Conservation (phyloP, 2,329 filamentous ascomycete genomes). For the Claviceps sp. region DNA sequence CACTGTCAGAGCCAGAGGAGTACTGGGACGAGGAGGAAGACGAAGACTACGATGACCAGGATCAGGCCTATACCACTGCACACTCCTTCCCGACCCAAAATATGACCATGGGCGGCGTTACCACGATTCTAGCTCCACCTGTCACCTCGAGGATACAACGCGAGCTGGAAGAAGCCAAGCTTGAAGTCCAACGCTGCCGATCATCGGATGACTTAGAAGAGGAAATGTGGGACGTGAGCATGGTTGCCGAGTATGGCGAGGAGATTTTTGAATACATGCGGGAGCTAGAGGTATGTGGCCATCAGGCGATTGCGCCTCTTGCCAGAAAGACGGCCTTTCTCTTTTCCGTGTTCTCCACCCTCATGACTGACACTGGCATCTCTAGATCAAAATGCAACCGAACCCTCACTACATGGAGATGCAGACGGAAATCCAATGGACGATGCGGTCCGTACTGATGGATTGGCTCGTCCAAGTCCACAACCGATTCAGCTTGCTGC, state of each 20-base stretch:
- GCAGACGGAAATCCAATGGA: conserved; percentile 97
- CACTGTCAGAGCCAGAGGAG: conserved; percentile 42
- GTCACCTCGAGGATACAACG: conserved; percentile 53
- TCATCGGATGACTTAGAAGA: conserved; percentile 70
- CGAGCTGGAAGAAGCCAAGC: conserved; percentile 55
- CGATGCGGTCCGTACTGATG: conserved; percentile 93
- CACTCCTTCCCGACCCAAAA: conserved; percentile 62
- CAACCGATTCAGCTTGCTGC: conserved; percentile 75
- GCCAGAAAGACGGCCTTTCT: background rate
- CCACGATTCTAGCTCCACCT: conserved; percentile 56
- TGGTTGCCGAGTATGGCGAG: conserved; percentile 93
- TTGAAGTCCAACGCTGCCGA: conserved; percentile 55
- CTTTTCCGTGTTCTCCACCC: background rate
- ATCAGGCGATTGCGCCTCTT: background rate
- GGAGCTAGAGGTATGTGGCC: conserved; percentile 61
- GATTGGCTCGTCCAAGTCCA: conserved; percentile 98
- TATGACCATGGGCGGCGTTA: conserved; percentile 36
- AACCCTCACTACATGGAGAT: conserved; percentile 93
- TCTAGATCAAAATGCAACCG: conserved; percentile 63
- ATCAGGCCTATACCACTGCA: conserved; percentile 63
- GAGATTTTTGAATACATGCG: conserved; percentile 93
- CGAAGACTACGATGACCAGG: conserved; percentile 46
- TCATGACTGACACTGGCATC: background rate
- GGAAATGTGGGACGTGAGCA: conserved; percentile 84
- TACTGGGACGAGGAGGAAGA: conserved; percentile 72